Base-by-base conservation (phyloP, 2,329 filamentous ascomycete genomes). In the Colletotrichum sp. region DNA sequence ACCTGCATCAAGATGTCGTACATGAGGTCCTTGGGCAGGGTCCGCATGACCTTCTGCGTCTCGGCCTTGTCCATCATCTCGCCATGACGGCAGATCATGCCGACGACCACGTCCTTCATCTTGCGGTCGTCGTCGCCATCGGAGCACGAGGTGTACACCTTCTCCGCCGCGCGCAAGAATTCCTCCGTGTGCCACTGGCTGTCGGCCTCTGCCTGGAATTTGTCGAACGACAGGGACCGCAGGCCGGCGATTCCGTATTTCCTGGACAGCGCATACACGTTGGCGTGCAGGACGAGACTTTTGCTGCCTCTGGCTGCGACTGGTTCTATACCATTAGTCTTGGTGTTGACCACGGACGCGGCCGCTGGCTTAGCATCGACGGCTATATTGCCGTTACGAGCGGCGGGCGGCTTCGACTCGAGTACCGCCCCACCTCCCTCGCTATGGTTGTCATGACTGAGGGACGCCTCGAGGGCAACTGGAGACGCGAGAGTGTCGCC, bases 171-270 rank as follows among this genome's bases (percentile, higher is more conserved):
- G n/a, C n/a, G 66, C 8, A 72, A 24, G 13, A 72, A 72, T 8
- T 72, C 66, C 33, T 72, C 70, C 7, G 70, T 72, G n/a, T 72
- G 13, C 70, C 70, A 72, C 24, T 69, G 57, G 59, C 21, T 64
- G n/a, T 69, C 70, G 4, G 70, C 66, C 34, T 72, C 70, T 6
- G 66, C 9, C 11, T 51, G 33, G 12, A 72, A 72, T 29, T 72
- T 72, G 47, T 62, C 34, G 16, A 72, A 69, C 0, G 70, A 58
- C 0, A 72, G 31, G 5, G 70, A 47, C 4, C 51, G 65, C 2
- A 72, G 58, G 1, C 66, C 66, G 9, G 57, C 6, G 12, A 72
- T 72, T 6, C 66, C 66, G 16, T 72, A 72, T 29, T 72, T 72
- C 15, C 51, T 54, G 33, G 70, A 72, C 3, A 72, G 59, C 9